Percentiles rank a stretch among this genome's conserved stretches.
These are phyloP conservation scores for Haplosporangium gracile DNA, from an alignment of 192 early-diverging fungal genomes.

Conservation along the genomic window DNA sequence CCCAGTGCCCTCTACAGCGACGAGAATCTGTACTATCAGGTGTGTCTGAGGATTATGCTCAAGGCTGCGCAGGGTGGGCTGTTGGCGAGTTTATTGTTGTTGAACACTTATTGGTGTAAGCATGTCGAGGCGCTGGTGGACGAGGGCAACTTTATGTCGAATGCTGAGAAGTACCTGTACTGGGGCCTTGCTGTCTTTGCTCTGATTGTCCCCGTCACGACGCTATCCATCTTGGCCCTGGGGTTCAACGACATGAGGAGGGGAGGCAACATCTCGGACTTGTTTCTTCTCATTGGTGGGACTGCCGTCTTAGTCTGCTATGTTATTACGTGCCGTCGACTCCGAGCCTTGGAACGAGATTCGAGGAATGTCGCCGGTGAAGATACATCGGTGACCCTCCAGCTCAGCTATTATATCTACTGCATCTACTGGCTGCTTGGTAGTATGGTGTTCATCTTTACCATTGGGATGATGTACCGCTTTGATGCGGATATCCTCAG, in stretches of 20 bases:
- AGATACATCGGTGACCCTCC: conserved; percentile 42
- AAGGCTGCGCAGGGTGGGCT: conserved; percentile 24
- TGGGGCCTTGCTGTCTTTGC: conserved; percentile 21
- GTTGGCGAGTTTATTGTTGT: conserved; percentile 28
- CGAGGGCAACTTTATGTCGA: conserved; percentile 54
- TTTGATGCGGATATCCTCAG: neutral
- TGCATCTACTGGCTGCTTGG: conserved; percentile 51
- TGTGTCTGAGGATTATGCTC: conserved; percentile 15
- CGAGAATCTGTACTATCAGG: neutral
- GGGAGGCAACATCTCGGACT: conserved; percentile 1
- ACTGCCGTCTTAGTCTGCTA: conserved; percentile 24
- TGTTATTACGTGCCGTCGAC: conserved; percentile 24
- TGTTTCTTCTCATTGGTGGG: conserved; percentile 15
- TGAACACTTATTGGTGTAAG: conserved; percentile 51
- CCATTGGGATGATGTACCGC: conserved; percentile 31
- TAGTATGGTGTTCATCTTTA: conserved; percentile 27
- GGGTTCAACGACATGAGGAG: neutral
- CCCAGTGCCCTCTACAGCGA: conserved; percentile 14
- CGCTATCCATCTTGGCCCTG: neutral
- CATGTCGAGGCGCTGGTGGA: conserved; percentile 51
- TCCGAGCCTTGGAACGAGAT: conserved; percentile 39
- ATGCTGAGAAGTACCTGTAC: conserved; percentile 39
- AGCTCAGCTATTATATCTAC: conserved; percentile 39
- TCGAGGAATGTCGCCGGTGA: conserved; percentile 45
- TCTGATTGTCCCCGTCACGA: conserved; percentile 11